Evolutionary conservation across 768 basidiomycete species (phyloP).

Genomic region (Daedalea quercina): DNA sequence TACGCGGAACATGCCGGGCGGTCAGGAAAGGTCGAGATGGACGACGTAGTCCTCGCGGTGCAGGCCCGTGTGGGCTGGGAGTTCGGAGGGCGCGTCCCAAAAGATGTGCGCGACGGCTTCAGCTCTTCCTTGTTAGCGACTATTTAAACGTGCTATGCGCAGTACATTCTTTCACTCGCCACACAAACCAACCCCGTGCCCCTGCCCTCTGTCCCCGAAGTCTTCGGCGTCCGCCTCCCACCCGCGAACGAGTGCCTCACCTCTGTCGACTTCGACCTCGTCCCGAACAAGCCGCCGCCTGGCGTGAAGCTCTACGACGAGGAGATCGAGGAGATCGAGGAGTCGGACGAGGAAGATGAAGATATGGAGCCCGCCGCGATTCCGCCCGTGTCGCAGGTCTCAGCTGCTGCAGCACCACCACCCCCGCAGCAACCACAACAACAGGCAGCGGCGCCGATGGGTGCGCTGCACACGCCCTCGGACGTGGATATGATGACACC

Average conservation of each 20-base stretch:
- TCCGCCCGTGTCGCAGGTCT: conserved; percentile 24
- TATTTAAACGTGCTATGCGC: background rate
- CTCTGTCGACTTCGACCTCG: conserved; percentile 77
- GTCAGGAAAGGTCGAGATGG: conserved; percentile 73
- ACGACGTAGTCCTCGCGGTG: conserved; percentile 74
- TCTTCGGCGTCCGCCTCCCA: conserved; percentile 83
- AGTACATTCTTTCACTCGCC: conserved; percentile 78
- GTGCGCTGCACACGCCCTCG: conserved; percentile 56
- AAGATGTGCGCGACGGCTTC: conserved; percentile 52
- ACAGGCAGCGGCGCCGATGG: conserved; percentile 19
- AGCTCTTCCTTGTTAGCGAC: background rate
- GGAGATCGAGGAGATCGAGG: conserved; percentile 77
- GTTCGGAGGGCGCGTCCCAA: conserved; percentile 82
- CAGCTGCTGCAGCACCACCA: background rate
- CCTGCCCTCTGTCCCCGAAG: conserved; percentile 79
- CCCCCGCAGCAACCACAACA: conserved; percentile 12
- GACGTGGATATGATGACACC: conserved; percentile 58
- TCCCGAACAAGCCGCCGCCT: conserved; percentile 81
- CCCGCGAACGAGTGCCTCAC: conserved; percentile 62
- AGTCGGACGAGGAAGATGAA: conserved; percentile 55
- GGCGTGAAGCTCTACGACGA: conserved; percentile 72
- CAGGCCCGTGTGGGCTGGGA: conserved; percentile 92
- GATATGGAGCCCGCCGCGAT: conserved; percentile 68
- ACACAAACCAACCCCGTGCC: conserved; percentile 77
- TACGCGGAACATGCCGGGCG: conserved; percentile 85